Base-by-base conservation (phyloP, 106 monocot species). In the Phalaenopsis equestris region DNA sequence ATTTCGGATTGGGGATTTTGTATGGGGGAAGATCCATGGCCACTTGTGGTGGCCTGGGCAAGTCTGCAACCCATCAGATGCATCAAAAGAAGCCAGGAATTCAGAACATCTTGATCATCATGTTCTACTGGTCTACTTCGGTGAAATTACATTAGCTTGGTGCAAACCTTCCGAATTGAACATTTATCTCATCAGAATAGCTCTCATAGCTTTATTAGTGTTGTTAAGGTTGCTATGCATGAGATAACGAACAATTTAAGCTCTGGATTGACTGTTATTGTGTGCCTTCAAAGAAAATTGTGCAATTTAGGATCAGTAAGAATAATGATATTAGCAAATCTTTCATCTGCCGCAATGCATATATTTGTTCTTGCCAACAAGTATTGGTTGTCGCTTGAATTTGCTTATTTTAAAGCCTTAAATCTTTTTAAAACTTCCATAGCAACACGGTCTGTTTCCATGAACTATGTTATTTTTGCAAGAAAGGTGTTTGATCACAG, bases 1-100 rank as follows among this genome's bases (percentile, higher is more conserved):
- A 76, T 76, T 24, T 49, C 46, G 14, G 6, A 49, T 76, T 76
- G 88, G 86, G 67, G 91, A 94, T 43, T 77, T 94, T 67, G 91
- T 91, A 18, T 94, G 94, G 94, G 89, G 82, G 0, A 94, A 88
- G 91, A 81, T 79, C 77, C 90, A 85, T 86, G 41, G 52, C 45
- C 86, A 88, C 6, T 85, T 77, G 6, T 94, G 94, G 94, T 94
- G 94, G 94, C 94, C 94, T 4, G 94, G 80, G 3, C 86, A 78
- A 42, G 84, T 93, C 7, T 65, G 43, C 72, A 90, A 85, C 24
- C 85, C 85, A 0, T 80, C 77, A 23, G 55, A 68, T 8, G 85
- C 91, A 21, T 79, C 87, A 3, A 81, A 83, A 64, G 49, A 46
- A 15, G 80, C 80, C 0, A 76, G 52, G 61, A 56, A 18, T 4